Conservation (phyloP, 2,329 filamentous ascomycete genomes). For the Cladophialophora psammophila region DNA sequence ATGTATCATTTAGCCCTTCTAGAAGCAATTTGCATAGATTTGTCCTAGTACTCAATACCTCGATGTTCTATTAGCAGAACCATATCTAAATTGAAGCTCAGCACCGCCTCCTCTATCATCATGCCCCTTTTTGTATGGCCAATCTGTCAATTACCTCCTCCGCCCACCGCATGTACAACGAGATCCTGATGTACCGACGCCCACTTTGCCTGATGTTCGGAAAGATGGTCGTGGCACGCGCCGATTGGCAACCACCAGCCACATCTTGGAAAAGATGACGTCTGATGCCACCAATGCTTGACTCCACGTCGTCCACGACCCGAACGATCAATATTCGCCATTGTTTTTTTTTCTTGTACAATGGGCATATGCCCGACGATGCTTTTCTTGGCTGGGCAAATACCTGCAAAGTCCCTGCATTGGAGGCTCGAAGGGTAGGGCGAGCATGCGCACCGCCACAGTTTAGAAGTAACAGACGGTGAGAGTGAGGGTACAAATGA, state of each 20-base stretch:
- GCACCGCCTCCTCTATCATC: too few species aligned
- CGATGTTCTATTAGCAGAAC: too few species aligned
- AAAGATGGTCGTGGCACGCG: neutral
- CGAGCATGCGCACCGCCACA: slow-evolving; percentile 10
- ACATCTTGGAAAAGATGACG: neutral
- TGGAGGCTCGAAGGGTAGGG: neutral
- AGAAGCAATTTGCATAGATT: too few species aligned
- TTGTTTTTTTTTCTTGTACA: slow-evolving; percentile 20
- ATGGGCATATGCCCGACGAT: neutral
- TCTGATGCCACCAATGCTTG: neutral
- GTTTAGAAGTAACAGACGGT: neutral
- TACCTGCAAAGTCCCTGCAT: slow-evolving; percentile 12
- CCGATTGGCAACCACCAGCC: neutral
- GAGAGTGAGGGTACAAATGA: slow-evolving; percentile 10
- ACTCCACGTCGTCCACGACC: slow-evolving; percentile 2
- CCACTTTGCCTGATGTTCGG: neutral
- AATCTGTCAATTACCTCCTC: neutral
- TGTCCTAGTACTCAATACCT: too few species aligned
- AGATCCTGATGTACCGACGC: neutral
- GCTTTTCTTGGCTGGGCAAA: slow-evolving; percentile 10
- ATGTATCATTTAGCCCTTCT: too few species aligned
- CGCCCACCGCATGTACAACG: neutral
- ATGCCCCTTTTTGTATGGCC: neutral
- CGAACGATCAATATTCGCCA: neutral
- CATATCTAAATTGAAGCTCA: too few species aligned